phyloP scores from a whole-genome alignment of 768 basidiomycete genomes.

The Phallus indusiatus region DNA sequence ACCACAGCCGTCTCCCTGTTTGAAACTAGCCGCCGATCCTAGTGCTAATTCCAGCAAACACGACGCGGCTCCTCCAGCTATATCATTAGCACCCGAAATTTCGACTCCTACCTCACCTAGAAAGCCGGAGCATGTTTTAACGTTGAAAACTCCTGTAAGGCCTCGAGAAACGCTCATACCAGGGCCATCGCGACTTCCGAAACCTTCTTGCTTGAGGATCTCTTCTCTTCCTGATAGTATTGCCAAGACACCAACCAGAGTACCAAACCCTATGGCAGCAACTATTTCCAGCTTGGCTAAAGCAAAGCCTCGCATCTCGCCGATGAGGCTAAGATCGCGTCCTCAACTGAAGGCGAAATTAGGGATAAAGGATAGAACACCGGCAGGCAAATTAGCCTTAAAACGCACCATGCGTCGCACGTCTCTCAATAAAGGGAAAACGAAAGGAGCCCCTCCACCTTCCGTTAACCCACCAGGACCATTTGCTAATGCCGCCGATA shows the following conservation, averaged over 20 bases:
- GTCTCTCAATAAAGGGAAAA: not conserved
- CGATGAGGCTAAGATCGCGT: not conserved
- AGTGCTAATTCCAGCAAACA: too few species aligned
- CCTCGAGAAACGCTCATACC: not conserved
- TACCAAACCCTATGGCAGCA: not conserved
- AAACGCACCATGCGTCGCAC: not conserved
- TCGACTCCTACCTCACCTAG: not conserved
- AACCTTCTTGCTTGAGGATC: not conserved
- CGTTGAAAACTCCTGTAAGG: not conserved
- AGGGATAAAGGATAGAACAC: not conserved
- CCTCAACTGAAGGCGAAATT: not conserved
- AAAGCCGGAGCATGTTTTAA: not conserved
- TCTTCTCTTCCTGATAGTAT: not conserved
- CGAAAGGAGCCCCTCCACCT: not conserved
- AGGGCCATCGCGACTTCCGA: slow-evolving; percentile 1
- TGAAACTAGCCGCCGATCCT: too few species aligned
- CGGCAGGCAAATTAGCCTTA: slow-evolving; percentile 1
- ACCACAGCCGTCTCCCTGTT: too few species aligned
- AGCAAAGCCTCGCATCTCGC: not conserved
- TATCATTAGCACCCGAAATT: not conserved
- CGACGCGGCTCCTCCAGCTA: not conserved
- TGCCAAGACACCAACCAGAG: not conserved
- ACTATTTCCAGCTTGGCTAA: slow-evolving; percentile 1
- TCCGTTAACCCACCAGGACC: not conserved
- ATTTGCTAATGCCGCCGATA: not conserved